Percentiles rank a stretch among this genome's conserved stretches.
Evolutionary conservation across 495 filamentous ascomycete genomes (phyloP).

Genomic region (Lentithecium fluviatile): DNA sequence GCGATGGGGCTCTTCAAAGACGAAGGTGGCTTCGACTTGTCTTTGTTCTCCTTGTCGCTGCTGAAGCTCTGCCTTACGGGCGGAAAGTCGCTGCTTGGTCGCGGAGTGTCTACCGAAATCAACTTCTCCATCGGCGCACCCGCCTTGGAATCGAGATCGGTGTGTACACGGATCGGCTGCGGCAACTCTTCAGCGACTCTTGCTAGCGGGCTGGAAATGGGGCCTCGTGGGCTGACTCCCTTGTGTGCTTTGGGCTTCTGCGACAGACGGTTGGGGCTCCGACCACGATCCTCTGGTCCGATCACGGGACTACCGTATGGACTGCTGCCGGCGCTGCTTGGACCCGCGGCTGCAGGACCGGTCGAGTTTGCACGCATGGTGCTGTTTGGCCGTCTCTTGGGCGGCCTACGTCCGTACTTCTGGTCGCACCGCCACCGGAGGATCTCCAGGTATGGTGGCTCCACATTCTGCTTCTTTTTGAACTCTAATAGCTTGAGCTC

Average conservation of each 20-base stretch:
- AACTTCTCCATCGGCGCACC: constrained; percentile 38
- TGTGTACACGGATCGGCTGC: constrained; percentile 36
- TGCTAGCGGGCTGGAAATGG: constrained; percentile 44
- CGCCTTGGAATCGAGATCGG: constrained; percentile 19
- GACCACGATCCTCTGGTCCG: constrained; percentile 39
- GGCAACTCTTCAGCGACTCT: constrained; percentile 44
- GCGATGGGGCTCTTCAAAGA: constrained; percentile 20
- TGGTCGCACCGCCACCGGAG: constrained; percentile 92
- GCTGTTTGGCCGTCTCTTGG: constrained; percentile 33
- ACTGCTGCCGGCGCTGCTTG: constrained; percentile 29
- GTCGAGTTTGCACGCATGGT: constrained; percentile 41
- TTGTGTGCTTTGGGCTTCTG: constrained; percentile 34
- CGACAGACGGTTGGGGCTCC: constrained; percentile 42
- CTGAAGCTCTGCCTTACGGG: constrained; percentile 20
- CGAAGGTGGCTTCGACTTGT: constrained; percentile 14
- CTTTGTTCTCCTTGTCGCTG: constrained; percentile 37
- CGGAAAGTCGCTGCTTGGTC: constrained; percentile 34
- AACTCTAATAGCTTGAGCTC: constrained; percentile 93
- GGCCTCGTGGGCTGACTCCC: constrained; percentile 39
- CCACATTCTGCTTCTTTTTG: constrained; percentile 71
- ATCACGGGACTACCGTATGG: constrained; percentile 43
- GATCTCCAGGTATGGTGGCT: constrained; percentile 94
- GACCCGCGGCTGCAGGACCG: constrained; percentile 25
- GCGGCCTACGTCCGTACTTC: constrained; percentile 69
- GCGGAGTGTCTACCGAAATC: constrained; percentile 41